phyloP scores from a whole-genome alignment of 352 stramenopile species.

The Globisporangium takayamanum region DNA sequence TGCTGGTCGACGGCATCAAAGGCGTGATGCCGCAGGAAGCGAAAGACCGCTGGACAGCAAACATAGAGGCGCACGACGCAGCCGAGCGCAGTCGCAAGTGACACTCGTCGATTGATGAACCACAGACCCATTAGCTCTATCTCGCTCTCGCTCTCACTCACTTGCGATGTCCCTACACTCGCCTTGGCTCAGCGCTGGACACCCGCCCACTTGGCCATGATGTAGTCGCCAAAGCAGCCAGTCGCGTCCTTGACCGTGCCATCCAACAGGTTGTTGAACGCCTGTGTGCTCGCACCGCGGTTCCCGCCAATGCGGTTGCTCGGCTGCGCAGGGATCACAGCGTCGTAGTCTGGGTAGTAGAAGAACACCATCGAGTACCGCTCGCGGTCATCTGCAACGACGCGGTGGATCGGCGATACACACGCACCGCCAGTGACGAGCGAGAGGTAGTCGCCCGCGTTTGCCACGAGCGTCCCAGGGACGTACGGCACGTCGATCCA shows the following conservation, averaged over 20 bases:
- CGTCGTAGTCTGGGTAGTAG: conserved; percentile 80
- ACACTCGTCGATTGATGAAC: background rate
- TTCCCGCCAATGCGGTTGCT: conserved; percentile 39
- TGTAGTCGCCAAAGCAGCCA: conserved; percentile 74
- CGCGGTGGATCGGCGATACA: conserved; percentile 66
- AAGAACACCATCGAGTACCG: conserved; percentile 84
- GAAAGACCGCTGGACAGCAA: conserved; percentile 33
- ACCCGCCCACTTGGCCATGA: conserved; percentile 74
- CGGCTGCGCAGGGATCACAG: conserved; percentile 39
- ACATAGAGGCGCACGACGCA: conserved; percentile 9
- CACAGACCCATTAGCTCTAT: background rate
- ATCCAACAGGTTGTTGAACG: conserved; percentile 74
- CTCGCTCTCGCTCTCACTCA: background rate
- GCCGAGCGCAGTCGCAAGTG: conserved; percentile 2
- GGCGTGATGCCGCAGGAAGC: conserved; percentile 56
- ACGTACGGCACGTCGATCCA: conserved; percentile 77
- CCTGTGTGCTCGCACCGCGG: conserved; percentile 17
- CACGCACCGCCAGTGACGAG: conserved; percentile 60
- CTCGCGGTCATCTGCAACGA: conserved; percentile 62
- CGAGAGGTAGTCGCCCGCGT: conserved; percentile 78
- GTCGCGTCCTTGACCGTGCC: conserved; percentile 47
- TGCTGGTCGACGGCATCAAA: conserved; percentile 56
- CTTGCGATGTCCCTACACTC: background rate
- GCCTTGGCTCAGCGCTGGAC: conserved; percentile 39
- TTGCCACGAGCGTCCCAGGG: conserved; percentile 63